Conservation (phyloP, 176 grass and related monocot species). For the Bothriochloa decipiens region DNA sequence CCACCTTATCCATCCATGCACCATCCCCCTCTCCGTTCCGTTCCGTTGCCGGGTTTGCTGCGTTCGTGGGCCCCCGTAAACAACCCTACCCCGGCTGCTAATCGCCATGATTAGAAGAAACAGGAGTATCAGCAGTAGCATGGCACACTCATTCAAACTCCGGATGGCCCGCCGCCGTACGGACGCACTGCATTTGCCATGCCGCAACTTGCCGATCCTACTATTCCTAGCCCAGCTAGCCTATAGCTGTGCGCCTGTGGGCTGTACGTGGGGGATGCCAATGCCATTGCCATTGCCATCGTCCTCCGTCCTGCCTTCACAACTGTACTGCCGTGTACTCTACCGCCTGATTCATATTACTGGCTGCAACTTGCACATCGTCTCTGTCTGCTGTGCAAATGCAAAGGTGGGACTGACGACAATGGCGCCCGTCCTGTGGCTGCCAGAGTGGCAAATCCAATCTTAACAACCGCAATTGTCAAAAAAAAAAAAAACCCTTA, state of each 20-base stretch:
- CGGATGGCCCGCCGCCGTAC: not conserved
- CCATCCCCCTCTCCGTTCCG: too few species aligned
- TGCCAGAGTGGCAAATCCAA: not conserved
- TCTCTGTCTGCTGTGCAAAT: not conserved
- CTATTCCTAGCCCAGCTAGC: not conserved
- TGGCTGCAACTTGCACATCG: not conserved
- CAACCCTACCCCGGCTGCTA: not conserved
- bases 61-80: not conserved
- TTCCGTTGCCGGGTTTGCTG: too few species aligned
- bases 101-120: not conserved
- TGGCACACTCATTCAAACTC: not conserved
- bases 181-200: not conserved
- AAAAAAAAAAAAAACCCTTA: too few species aligned
- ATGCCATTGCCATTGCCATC: not conserved
- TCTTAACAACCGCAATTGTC: too few species aligned
- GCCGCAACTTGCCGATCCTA: not conserved
- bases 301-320: not conserved
- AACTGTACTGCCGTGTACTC: not conserved
- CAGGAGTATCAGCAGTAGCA: slow-evolving; percentile 3
- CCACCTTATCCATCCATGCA: not conserved
- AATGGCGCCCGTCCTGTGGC: not conserved
- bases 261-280: not conserved
- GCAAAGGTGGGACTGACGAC: too few species aligned
- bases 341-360: not conserved
- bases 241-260: not conserved